These are phyloP conservation scores for Pythium utonaiense DNA, from an alignment of 352 stramenopile species.

Conservation along the genomic window DNA sequence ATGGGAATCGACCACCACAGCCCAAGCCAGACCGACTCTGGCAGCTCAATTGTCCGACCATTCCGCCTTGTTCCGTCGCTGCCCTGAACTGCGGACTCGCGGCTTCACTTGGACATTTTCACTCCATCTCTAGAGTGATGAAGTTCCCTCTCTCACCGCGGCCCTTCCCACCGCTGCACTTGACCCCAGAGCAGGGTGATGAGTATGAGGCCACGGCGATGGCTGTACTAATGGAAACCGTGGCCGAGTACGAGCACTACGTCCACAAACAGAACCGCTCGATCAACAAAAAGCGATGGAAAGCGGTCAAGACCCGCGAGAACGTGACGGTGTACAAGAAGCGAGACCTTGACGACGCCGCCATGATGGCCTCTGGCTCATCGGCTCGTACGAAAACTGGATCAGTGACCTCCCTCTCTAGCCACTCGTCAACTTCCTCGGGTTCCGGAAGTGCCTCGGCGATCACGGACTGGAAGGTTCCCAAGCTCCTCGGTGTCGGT, in stretches of 20 bases:
- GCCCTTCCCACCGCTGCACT: slow-evolving; percentile 28
- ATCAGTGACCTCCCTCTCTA: neutral
- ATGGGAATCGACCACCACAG: too few relatives aligned
- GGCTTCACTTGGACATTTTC: too few relatives aligned
- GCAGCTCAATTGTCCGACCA: too few relatives aligned
- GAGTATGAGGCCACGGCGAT: slow-evolving; percentile 35
- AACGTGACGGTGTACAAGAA: slow-evolving; percentile 31
- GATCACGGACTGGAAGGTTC: slow-evolving; percentile 4
- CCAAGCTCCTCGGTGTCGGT: slow-evolving; percentile 22
- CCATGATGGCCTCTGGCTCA: neutral
- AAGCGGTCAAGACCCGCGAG: slow-evolving; percentile 31
- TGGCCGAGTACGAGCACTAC: slow-evolving; percentile 28
- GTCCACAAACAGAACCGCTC: slow-evolving; percentile 26
- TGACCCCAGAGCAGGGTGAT: slow-evolving; percentile 30
- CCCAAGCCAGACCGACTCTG: too few relatives aligned
- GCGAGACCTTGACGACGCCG: neutral
- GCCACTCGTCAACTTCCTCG: slow-evolving; percentile 7
- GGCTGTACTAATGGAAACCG: slow-evolving; percentile 30
- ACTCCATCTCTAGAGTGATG: too few relatives aligned
- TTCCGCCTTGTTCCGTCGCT: too few relatives aligned
- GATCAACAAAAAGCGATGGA: slow-evolving; percentile 35
- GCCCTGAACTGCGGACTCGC: too few relatives aligned
- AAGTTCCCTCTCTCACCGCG: slow-evolving; percentile 11
- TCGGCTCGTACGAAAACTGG: neutral
- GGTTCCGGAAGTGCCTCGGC: neutral